A percentile compares a stretch with the other conserved stretches of the same genome.
These are phyloP conservation scores for Dactylellina cionopaga DNA, from an alignment of 2,329 filamentous ascomycete species.

Conservation along the genomic window DNA sequence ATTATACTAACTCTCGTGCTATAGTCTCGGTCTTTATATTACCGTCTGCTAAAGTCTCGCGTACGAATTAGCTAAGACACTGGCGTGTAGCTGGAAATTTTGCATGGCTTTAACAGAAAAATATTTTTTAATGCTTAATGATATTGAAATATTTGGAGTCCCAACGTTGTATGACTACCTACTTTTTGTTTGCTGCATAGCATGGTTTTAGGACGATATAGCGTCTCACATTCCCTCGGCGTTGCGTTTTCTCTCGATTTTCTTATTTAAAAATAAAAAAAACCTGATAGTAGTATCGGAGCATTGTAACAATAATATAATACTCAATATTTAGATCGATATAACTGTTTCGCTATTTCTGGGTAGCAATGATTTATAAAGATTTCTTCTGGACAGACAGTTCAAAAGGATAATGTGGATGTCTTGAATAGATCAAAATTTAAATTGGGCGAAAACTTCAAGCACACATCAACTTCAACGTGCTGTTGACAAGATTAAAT, in stretches of 20 bases:
- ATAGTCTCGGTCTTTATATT: slow-evolving; percentile 45
- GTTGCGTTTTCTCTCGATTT: slow-evolving; percentile 13
- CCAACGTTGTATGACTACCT: too few relatives aligned
- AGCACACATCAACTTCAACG: too few relatives aligned
- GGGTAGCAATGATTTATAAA: too few relatives aligned
- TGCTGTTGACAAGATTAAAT: too few relatives aligned
- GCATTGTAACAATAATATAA: background rate
- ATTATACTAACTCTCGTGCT: background rate
- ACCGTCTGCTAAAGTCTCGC: slow-evolving; percentile 18
- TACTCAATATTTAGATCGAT: too few relatives aligned
- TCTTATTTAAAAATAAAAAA: background rate
- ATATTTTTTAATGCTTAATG: slow-evolving; percentile 1
- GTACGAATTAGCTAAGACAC: background rate
- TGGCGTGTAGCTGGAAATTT: too few relatives aligned
- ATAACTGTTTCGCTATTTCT: too few relatives aligned
- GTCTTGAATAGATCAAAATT: too few relatives aligned
- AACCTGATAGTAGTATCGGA: background rate
- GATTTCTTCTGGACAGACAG: too few relatives aligned
- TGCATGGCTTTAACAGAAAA: too few relatives aligned
- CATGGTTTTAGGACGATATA: slow-evolving; percentile 14
- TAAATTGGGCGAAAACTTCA: too few relatives aligned
- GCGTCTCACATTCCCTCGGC: slow-evolving; percentile 40
- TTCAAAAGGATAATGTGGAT: too few relatives aligned
- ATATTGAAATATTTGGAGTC: slow-evolving; percentile 10
- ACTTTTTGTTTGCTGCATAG: slow-evolving; percentile 15